These are phyloP conservation scores for Blastomyces silverae DNA, from an alignment of 2,329 filamentous ascomycete genomes.

Conservation along the genomic window DNA sequence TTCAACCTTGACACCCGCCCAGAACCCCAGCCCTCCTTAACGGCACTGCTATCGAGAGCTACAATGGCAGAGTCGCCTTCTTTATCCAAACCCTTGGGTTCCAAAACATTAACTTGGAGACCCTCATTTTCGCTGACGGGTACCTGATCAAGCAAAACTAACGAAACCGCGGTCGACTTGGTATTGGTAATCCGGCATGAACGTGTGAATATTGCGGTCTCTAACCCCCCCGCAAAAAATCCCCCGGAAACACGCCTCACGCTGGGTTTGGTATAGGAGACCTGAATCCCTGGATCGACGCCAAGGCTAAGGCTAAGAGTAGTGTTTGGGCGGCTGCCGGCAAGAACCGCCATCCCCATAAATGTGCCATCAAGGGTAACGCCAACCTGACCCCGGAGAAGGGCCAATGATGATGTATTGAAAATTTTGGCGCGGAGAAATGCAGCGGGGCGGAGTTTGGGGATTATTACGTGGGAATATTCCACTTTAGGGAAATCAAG, in stretches of 20 bases:
- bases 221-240: constrained; percentile 30
- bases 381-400: constrained; percentile 27
- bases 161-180: constrained; percentile 26
- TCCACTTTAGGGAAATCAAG: constrained; percentile 32
- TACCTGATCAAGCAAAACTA: constrained; percentile 31
- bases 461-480: constrained; percentile 36
- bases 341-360: constrained; percentile 27
- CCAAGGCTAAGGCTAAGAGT: constrained; percentile 31
- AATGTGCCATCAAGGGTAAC: constrained; percentile 30
- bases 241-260: constrained; percentile 26
- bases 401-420: constrained; percentile 32
- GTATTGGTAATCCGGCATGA: constrained; percentile 30
- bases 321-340: constrained; percentile 26
- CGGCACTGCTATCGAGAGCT: constrained; percentile 16
- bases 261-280: constrained; percentile 29
- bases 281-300: constrained; percentile 30
- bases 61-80: constrained; percentile 24
- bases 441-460: constrained; percentile 36
- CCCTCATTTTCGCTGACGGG: constrained; percentile 31
- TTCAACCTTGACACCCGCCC: constrained; percentile 51
- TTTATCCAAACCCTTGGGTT: constrained; percentile 27
- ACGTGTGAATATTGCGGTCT: constrained; percentile 29
- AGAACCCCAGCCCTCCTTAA: constrained; percentile 44
- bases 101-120: constrained; percentile 27
- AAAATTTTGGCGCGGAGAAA: constrained; percentile 38